Evolutionary conservation across 495 filamentous ascomycete genomes (phyloP).

Genomic region (Staphylotrichum longicolle): DNA sequence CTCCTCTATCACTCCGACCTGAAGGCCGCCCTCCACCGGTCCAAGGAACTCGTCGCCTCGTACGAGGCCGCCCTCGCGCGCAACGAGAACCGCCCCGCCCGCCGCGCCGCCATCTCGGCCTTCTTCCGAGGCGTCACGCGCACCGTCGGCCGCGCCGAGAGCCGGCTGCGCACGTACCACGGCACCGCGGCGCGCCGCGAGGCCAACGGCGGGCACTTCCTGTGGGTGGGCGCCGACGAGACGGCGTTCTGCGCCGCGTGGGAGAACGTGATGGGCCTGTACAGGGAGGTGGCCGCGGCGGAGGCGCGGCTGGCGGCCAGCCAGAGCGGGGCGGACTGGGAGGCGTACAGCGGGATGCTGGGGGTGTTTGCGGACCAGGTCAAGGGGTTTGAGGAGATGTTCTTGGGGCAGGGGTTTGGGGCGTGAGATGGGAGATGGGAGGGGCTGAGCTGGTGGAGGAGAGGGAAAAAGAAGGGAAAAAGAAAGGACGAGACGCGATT

Average conservation of each 20-base stretch:
- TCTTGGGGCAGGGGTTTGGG: too few species aligned
- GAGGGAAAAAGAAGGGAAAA: too few species aligned
- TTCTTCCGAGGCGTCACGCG: not conserved
- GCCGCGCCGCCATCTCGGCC: not conserved
- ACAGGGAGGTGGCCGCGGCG: too few species aligned
- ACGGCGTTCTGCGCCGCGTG: slow-evolving; percentile 1
- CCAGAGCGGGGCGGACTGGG: too few species aligned
- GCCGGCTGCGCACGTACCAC: not conserved
- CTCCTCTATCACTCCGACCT: not conserved
- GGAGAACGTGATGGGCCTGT: not conserved
- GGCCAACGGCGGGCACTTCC: not conserved
- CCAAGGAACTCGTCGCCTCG: not conserved
- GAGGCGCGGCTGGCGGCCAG: too few species aligned
- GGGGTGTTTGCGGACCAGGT: slow-evolving; percentile 1
- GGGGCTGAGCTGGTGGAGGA: too few species aligned
- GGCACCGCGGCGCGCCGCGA: not conserved
- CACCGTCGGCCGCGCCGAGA: not conserved
- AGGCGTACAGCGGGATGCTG: not conserved
- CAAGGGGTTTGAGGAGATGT: not conserved
- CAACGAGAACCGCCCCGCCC: not conserved
- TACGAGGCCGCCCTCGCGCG: not conserved
- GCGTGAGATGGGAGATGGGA: too few species aligned
- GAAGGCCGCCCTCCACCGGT: not conserved
- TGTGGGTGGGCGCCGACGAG: not conserved
- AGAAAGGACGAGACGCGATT: too few species aligned